Evolutionary conservation across 257 asterid genomes (phyloP), one percentile per base, ranked within the genome.

Genomic region (Ajuga chamaepitys): DNA sequence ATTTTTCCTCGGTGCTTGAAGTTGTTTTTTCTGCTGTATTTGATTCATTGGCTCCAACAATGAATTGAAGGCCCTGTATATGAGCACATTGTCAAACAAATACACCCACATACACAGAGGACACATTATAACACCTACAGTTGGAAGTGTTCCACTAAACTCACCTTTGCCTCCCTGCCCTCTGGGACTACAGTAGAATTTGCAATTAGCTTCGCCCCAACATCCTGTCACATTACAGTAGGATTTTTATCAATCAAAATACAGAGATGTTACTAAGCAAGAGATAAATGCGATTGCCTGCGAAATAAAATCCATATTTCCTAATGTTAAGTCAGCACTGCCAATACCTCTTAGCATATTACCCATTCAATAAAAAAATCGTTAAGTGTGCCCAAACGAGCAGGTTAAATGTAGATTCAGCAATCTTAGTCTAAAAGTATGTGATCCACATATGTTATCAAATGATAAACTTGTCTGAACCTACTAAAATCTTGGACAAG

Each of bases 11-110:
- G 35, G 46, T 64, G 26, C 13, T 45, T 24, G 75, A 35, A 12
- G 68, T 7, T 13, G 79, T 67, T 52, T 76, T 72, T 44, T 67
- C 67, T 18, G 46, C 58, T 2, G 61, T 41, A 48, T 26, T 83
- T 47, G 89, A 52, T 74, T 85, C 86, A 20, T 77, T 77, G 5
- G 67, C 41, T 64, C 82, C 83, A 9, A 70, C 80, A 30, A 87
- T 71, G 85, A 85, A 83, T 58, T 81, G 89, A 75, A 86, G 95
- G 64, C 91, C 95, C 89, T 86, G 68, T 11, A 62, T 58, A 40
- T 52, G 32, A 53, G 20, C 44, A 55, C 46, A 44, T 22, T 68
- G 71, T 74, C 24, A 4, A 5, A 30, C 3, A 30, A 30, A 30
- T 0, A 30, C 37, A 57, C 4, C 1, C 37, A 30, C 37, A 30